Evolutionary conservation across 768 basidiomycete species (phyloP).

Genomic region (Imleria badia): DNA sequence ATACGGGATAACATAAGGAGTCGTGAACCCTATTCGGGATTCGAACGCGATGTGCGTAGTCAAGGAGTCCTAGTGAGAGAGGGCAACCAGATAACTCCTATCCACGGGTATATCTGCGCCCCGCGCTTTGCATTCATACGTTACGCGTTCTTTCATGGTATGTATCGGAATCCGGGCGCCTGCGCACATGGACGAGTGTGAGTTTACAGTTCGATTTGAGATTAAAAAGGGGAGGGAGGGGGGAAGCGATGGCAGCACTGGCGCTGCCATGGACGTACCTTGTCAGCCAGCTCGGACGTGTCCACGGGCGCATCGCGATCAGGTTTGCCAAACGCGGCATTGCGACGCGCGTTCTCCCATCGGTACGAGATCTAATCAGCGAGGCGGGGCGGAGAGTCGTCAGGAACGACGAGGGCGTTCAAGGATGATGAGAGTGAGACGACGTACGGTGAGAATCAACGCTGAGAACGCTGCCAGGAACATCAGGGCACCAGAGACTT

Average conservation of each 20-base stretch:
- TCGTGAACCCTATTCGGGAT: too few relatives aligned
- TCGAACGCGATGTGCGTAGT: too few relatives aligned
- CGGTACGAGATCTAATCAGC: conserved; percentile 56
- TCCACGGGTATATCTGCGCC: too few relatives aligned
- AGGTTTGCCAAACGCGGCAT: conserved; percentile 52
- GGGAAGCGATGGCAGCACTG: background rate
- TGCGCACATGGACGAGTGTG: conserved; percentile 19
- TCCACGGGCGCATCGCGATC: conserved; percentile 51
- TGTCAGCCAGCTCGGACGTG: conserved; percentile 64
- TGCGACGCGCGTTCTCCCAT: conserved; percentile 55
- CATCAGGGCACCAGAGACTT: conserved; percentile 25
- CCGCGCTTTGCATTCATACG: too few relatives aligned
- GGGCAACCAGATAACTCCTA: too few relatives aligned
- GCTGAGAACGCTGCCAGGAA: conserved; percentile 23
- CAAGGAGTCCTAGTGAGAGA: too few relatives aligned
- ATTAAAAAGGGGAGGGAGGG: background rate
- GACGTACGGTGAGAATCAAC: conserved; percentile 21
- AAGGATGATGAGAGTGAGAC: background rate
- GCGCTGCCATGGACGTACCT: conserved; percentile 17
- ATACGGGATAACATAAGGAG: too few relatives aligned
- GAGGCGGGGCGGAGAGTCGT: too few relatives aligned
- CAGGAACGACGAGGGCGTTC: background rate
- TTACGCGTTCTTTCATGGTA: conserved; percentile 25
- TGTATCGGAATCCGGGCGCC: conserved; percentile 65
- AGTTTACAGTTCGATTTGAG: background rate